Conservation (phyloP, 176 grass and related monocot species). For the Luzula sylvatica region DNA sequence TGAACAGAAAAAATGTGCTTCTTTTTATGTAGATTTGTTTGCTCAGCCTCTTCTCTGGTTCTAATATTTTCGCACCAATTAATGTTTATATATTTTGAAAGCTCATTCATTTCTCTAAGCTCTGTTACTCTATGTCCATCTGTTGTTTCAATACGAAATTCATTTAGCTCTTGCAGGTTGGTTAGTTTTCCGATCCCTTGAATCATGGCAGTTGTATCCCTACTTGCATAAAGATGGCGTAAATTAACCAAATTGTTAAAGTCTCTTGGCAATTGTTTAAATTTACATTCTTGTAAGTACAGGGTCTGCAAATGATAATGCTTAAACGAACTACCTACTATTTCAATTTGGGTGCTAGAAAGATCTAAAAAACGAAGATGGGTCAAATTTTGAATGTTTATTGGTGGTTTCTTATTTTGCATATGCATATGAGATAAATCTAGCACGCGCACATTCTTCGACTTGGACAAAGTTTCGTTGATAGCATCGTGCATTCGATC, state of each 20-base stretch:
- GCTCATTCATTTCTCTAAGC: slow-evolving; percentile 27
- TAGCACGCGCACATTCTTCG: slow-evolving; percentile 26
- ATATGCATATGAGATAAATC: slow-evolving; percentile 42
- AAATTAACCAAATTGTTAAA: slow-evolving; percentile 18
- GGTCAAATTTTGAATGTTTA: slow-evolving; percentile 22
- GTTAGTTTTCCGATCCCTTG: slow-evolving; percentile 16
- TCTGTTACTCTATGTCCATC: slow-evolving; percentile 25
- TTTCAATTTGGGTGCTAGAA: slow-evolving; percentile 27
- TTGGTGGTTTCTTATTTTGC: slow-evolving; percentile 16
- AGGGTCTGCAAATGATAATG: slow-evolving; percentile 49
- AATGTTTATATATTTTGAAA: slow-evolving; percentile 13
- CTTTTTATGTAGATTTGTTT: slow-evolving; percentile 10
- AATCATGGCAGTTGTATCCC: slow-evolving; percentile 1
- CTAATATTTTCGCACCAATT: slow-evolving; percentile 8
- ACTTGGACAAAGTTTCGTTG: slow-evolving; percentile 18
- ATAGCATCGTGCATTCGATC: slow-evolving; percentile 13
- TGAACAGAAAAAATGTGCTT: not conserved
- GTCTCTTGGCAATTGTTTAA: slow-evolving; percentile 1
- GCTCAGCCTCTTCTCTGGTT: slow-evolving; percentile 18
- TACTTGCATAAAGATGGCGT: slow-evolving; percentile 11
- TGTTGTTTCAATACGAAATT: not conserved
- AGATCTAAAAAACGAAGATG: slow-evolving; percentile 48
- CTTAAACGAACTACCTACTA: slow-evolving; percentile 20
- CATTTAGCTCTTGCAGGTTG: slow-evolving; percentile 24
- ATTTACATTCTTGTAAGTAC: slow-evolving; percentile 19